Base-by-base conservation (phyloP, 2,329 filamentous ascomycete genomes). In the Cladophialophora chaetospira region DNA sequence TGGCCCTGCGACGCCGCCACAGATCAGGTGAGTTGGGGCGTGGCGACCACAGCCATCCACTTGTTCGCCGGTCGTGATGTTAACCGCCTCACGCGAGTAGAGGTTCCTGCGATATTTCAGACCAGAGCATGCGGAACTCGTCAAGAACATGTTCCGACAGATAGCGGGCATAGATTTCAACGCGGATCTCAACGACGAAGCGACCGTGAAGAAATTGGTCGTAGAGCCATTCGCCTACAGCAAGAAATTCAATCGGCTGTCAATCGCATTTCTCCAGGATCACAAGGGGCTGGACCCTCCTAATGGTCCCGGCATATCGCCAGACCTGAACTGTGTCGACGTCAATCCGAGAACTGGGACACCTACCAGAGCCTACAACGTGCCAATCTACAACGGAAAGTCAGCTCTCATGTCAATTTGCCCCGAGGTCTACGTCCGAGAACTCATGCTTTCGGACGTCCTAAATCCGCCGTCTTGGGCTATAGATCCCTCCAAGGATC, bases 1-100 rank as follows among this genome's bases (percentile, higher is more conserved):
- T 50, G 47, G 47, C 47, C 47, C 4, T 50, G 47, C 10, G 47
- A 50, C 29, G 31, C 47, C 13, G 23, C 33, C 13, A 42, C 17
- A 15, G 47, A 50, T 23, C 19, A 38, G 28, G 47, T 50, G 15
- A 40, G 31, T n/a, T n/a, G n/a, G n/a, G n/a, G n/a, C n/a, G n/a
- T n/a, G n/a, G n/a, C n/a, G n/a, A n/a, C n/a, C n/a, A n/a, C n/a
- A n/a, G n/a, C n/a, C n/a, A n/a, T n/a, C n/a, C n/a, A n/a, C n/a
- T n/a, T n/a, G n/a, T n/a, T n/a, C n/a, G n/a, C n/a, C n/a, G n/a
- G n/a, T n/a, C n/a, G n/a, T n/a, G n/a, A n/a, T n/a, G n/a, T n/a
- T n/a, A n/a, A n/a, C n/a, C n/a, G n/a, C n/a, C n/a, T n/a, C n/a
- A n/a, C n/a, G n/a, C n/a, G n/a, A 9, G 15, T 29, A 51, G 47